phyloP scores from a whole-genome alignment of 768 basidiomycete species.

The Pleurotus platypus region DNA sequence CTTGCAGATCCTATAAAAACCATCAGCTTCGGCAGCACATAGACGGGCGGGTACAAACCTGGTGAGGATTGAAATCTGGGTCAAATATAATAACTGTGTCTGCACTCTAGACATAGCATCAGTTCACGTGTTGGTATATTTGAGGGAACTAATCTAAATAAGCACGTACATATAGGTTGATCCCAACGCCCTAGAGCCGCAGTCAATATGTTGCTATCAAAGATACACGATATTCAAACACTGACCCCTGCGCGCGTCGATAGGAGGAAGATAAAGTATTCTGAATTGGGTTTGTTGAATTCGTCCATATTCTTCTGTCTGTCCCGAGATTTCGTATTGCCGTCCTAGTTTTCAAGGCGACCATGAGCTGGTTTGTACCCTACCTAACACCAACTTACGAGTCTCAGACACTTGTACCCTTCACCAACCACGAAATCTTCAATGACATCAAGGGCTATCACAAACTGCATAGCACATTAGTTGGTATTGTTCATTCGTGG shows the following conservation, averaged over 20 bases:
- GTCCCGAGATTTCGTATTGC: slow-evolving; percentile 77
- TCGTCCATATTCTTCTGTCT: slow-evolving; percentile 95
- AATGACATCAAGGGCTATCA: slow-evolving; percentile 79
- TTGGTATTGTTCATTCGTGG: not conserved
- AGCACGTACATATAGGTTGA: slow-evolving; percentile 64
- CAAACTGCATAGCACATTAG: slow-evolving; percentile 56
- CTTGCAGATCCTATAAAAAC: slow-evolving; percentile 75
- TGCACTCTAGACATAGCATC: slow-evolving; percentile 55
- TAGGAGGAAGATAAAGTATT: slow-evolving; percentile 87
- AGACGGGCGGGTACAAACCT: slow-evolving; percentile 39
- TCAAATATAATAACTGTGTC: slow-evolving; percentile 94
- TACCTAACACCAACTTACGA: slow-evolving; percentile 38
- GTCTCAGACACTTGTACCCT: slow-evolving; percentile 71
- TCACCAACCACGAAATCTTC: slow-evolving; percentile 89
- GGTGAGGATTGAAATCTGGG: slow-evolving; percentile 98
- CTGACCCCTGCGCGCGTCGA: slow-evolving; percentile 84
- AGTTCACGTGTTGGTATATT: too few species aligned
- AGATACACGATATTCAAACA: slow-evolving; percentile 2
- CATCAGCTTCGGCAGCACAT: not conserved
- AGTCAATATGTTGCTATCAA: not conserved
- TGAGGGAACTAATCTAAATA: too few species aligned
- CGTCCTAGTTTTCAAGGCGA: slow-evolving; percentile 56
- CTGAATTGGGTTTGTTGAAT: slow-evolving; percentile 86
- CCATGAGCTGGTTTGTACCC: not conserved
- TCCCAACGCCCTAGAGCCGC: slow-evolving; percentile 65